A percentile compares a stretch with the other conserved stretches of the same genome.
Evolutionary conservation across 225 moss, liverwort and hornwort species (phyloP).

Genomic region (Rhytidiadelphus loreus): DNA sequence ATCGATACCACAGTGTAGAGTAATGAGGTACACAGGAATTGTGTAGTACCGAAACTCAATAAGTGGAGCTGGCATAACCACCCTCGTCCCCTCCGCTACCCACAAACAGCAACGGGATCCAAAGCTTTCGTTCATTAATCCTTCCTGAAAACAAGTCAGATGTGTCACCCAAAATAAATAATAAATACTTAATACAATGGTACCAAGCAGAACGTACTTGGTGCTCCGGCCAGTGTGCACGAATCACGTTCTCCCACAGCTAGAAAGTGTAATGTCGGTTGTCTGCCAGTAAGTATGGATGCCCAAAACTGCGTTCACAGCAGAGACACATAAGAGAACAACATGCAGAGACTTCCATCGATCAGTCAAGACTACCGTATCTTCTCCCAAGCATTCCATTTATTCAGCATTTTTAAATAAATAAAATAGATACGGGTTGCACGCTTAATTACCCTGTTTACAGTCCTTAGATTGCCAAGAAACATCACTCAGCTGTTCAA

Average conservation of each 20-base stretch:
- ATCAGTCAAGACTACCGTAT: neutral
- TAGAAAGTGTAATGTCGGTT: constrained; percentile 90
- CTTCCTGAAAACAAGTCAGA: constrained; percentile 17
- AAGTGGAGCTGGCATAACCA: constrained; percentile 69
- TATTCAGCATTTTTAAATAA: neutral
- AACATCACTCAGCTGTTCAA: neutral
- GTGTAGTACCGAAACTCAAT: constrained; percentile 90
- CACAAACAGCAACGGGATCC: constrained; percentile 60
- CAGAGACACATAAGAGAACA: neutral
- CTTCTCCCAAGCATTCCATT: neutral
- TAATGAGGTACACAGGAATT: constrained; percentile 63
- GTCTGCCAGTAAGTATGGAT: constrained; percentile 28
- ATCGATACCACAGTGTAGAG: constrained; percentile 36
- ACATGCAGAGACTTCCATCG: neutral
- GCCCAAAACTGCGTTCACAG: constrained; percentile 19
- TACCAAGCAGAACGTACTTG: constrained; percentile 64
- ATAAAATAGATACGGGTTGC: neutral
- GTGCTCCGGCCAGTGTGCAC: constrained; percentile 57
- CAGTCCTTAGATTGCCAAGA: neutral
- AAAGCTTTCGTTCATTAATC: constrained; percentile 34
- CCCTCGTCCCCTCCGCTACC: constrained; percentile 55
- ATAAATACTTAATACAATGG: constrained; percentile 70
- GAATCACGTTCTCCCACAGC: constrained; percentile 70
- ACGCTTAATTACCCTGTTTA: neutral
- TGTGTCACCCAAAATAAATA: neutral